Evolutionary conservation across 2,329 filamentous ascomycete species (phyloP).

Genomic region (Botrytis tulipae): DNA sequence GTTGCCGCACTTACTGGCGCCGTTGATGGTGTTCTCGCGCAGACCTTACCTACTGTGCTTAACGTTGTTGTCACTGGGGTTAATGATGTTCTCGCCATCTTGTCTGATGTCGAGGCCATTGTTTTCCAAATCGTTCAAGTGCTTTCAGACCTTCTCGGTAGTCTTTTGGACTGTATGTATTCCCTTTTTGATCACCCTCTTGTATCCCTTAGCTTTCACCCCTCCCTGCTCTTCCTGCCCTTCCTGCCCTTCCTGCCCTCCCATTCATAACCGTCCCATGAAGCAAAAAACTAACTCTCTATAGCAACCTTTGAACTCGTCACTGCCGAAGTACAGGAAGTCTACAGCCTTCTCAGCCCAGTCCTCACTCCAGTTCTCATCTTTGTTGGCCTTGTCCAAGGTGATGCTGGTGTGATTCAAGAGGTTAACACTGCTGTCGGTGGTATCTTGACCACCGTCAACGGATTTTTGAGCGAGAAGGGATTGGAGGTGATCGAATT

Average conservation of each 20-base stretch:
- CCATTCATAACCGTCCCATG: too few relatives aligned
- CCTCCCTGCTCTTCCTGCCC: background rate
- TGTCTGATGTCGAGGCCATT: background rate
- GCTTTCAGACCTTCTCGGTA: background rate
- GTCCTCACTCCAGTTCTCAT: background rate
- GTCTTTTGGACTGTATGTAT: conserved; percentile 1
- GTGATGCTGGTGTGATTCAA: background rate
- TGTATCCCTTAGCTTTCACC: too few relatives aligned
- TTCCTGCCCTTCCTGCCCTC: background rate
- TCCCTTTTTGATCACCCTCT: too few relatives aligned
- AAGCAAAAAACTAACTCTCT: background rate
- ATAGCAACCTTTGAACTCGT: background rate
- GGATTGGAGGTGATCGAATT: background rate
- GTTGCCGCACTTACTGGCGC: background rate
- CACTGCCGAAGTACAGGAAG: background rate
- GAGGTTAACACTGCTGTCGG: background rate
- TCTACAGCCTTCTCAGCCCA: background rate
- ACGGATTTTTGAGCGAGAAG: background rate
- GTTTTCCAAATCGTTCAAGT: conserved; percentile 3
- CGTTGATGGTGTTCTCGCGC: background rate
- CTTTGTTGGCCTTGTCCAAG: background rate
- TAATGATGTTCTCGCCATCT: background rate
- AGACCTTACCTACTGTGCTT: background rate
- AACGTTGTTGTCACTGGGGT: background rate
- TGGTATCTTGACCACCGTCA: background rate